phyloP scores from a whole-genome alignment of 305 asterid genomes.

The Solanum hybrid region DNA sequence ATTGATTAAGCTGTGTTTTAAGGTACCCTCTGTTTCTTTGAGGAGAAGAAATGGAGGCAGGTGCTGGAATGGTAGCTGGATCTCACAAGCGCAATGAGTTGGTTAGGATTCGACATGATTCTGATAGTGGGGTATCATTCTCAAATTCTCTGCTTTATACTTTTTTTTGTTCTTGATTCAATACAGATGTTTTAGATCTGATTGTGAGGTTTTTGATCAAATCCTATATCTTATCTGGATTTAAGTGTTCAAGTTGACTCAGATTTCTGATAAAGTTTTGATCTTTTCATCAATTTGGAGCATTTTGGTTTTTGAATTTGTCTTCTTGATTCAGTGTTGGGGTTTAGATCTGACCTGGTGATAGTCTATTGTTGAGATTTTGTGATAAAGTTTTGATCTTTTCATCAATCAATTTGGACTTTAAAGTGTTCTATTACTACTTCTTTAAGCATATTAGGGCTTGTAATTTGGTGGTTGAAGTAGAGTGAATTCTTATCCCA shows the following conservation, averaged over 20 bases:
- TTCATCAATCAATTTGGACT: conserved; percentile 1
- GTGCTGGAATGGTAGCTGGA: conserved; percentile 83
- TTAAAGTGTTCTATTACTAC: conserved; percentile 2
- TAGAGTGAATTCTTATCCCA: not conserved
- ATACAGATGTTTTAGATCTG: not conserved
- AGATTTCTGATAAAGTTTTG: not conserved
- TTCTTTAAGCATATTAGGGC: not conserved
- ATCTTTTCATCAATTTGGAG: not conserved
- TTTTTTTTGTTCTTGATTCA: not conserved
- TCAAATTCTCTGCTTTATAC: not conserved
- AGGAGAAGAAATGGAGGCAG: conserved; percentile 54
- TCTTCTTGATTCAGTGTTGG: not conserved
- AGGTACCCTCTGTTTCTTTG: not conserved
- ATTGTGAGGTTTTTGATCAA: not conserved
- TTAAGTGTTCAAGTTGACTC: not conserved
- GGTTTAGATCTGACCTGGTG: conserved; percentile 5
- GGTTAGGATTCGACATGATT: conserved; percentile 59
- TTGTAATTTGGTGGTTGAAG: conserved; percentile 8
- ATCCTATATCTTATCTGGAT: not conserved
- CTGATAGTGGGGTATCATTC: conserved; percentile 48
- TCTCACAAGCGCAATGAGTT: conserved; percentile 73
- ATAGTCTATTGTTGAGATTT: not conserved
- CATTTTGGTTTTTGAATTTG: not conserved
- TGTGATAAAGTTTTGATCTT: not conserved
- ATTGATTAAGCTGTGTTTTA: not conserved